Evolutionary conservation across 1,284 basidiomycete species (phyloP).

Genomic region (Boletus albobrunnescens): DNA sequence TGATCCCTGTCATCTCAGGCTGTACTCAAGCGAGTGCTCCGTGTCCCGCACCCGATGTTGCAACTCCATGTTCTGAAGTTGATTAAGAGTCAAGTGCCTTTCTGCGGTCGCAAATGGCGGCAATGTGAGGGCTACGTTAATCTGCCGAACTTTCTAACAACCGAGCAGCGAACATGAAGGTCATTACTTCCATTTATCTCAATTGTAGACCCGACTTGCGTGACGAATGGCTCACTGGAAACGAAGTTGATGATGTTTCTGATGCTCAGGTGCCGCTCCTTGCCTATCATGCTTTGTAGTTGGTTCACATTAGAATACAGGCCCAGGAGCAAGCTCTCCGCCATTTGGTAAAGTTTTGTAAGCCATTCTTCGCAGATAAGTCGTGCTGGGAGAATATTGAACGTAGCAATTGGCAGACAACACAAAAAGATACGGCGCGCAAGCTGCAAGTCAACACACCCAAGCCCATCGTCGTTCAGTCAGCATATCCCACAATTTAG

Average conservation of each 20-base stretch:
- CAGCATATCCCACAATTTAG: slow-evolving; percentile 75
- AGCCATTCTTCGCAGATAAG: slow-evolving; percentile 28
- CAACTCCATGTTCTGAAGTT: slow-evolving; percentile 97
- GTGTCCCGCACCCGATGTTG: slow-evolving; percentile 90
- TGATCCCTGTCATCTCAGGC: slow-evolving; percentile 49
- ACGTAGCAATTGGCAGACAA: slow-evolving; percentile 51
- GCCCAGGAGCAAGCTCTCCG: slow-evolving; percentile 96
- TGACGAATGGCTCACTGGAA: slow-evolving; percentile 96
- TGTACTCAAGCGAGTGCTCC: slow-evolving; percentile 90
- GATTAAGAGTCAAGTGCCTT: slow-evolving; percentile 98
- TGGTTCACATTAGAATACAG: slow-evolving; percentile 39
- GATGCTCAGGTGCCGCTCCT: slow-evolving; percentile 62
- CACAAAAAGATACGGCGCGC: slow-evolving; percentile 74
- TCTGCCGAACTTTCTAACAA: slow-evolving; percentile 14
- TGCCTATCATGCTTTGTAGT: background rate
- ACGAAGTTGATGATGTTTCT: slow-evolving; percentile 87
- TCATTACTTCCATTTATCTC: slow-evolving; percentile 97
- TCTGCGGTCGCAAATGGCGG: slow-evolving; percentile 97
- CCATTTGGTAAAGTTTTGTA: slow-evolving; percentile 92
- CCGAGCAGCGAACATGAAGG: slow-evolving; percentile 91
- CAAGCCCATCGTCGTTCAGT: slow-evolving; percentile 68
- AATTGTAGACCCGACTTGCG: slow-evolving; percentile 95
- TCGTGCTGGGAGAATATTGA: slow-evolving; percentile 1
- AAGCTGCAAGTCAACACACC: slow-evolving; percentile 49
- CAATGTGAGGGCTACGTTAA: slow-evolving; percentile 61